Percentiles rank a stretch among this genome's conserved stretches.
Conservation (phyloP, 2,329 filamentous ascomycete species). For the Ceratocystis cubensis region DNA sequence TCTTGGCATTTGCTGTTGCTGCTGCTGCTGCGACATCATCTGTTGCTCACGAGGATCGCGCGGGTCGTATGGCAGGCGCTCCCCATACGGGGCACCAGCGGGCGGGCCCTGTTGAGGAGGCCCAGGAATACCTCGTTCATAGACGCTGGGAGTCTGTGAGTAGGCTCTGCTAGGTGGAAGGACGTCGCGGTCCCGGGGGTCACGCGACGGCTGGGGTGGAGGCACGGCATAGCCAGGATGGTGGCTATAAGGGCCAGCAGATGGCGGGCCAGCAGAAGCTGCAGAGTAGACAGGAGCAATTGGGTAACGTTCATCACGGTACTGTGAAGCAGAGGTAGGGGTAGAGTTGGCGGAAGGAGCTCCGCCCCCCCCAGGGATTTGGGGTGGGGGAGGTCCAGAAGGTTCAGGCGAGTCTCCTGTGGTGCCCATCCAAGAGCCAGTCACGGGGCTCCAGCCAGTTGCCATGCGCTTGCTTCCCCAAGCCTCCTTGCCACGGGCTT, state of each 20-base stretch:
- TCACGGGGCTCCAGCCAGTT: background rate
- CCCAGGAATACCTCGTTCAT: constrained; percentile 25
- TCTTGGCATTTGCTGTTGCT: constrained; percentile 24
- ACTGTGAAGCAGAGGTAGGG: constrained; percentile 2
- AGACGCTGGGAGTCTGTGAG: constrained; percentile 25
- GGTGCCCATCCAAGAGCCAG: background rate
- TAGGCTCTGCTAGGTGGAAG: constrained; percentile 22
- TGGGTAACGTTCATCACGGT: constrained; percentile 18
- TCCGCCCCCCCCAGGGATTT: background rate
- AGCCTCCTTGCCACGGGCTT: background rate
- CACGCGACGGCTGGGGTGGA: background rate
- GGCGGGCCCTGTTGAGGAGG: constrained; percentile 27
- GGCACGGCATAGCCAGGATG: constrained; percentile 10
- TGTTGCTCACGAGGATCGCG: constrained; percentile 23
- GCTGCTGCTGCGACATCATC: constrained; percentile 24
- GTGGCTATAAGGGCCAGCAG: constrained; percentile 9
- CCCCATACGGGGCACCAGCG: constrained; percentile 31
- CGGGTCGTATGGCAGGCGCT: constrained; percentile 29
- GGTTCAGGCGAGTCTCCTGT: constrained; percentile 6
- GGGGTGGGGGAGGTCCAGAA: background rate
- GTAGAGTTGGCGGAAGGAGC: background rate
- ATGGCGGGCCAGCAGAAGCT: background rate
- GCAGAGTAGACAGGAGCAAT: constrained; percentile 6
- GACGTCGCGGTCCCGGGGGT: constrained; percentile 20
- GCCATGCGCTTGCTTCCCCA: constrained; percentile 2